Base-by-base conservation (phyloP, 2,329 filamentous ascomycete genomes). In the Hymenoscyphus linearis region DNA sequence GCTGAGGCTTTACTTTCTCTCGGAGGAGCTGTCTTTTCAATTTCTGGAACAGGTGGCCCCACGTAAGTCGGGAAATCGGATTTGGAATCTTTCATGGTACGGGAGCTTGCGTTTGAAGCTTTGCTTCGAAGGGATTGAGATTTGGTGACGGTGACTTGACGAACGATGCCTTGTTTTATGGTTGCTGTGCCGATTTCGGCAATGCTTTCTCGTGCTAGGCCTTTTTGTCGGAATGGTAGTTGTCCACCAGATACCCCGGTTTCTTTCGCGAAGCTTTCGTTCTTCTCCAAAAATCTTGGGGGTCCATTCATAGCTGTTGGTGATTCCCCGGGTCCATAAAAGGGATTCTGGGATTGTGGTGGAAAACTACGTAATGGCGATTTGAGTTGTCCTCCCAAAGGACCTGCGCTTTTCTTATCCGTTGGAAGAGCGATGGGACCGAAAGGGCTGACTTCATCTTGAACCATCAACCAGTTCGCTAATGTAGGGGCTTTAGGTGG, bases 401-500 rank as follows among this genome's bases (percentile, higher is more conserved):
- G 67, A 9, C 27, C 40, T 4, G 54, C 52, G 3, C 59, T 50
- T 31, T 70, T 63, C 1, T 7, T 25, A 25, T 66, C 65, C 22
- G 60, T 64, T 4, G 66, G 65, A 6, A 69, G 55, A 3, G 65
- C 66, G 55, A 69, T 70, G 6, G 67, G 62, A 10, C 64, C 64
- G 36, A 69, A 68, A 35, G 69, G 67, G 1, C 68, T 67, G 2
- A 69, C 64, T 2, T 53, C 55, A 36, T 68, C 65, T 62, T 70
- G 70, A 4, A 66, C 58, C 47, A 65, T 67, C 3, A 71, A 62
- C 68, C 68, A 70, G 6, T 64, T 64, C 16, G 60, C 58, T 16
- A 73, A 50, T 3, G 61, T 64, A 31, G 69, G 69, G 6, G 64
- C 63, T 62, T 65, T 63, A 5, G 69, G 64, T 7, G 67, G 70